A percentile compares a stretch with the other conserved stretches of the same genome.
Conservation (phyloP, 306 rosid genomes). For the Senna siamea region DNA sequence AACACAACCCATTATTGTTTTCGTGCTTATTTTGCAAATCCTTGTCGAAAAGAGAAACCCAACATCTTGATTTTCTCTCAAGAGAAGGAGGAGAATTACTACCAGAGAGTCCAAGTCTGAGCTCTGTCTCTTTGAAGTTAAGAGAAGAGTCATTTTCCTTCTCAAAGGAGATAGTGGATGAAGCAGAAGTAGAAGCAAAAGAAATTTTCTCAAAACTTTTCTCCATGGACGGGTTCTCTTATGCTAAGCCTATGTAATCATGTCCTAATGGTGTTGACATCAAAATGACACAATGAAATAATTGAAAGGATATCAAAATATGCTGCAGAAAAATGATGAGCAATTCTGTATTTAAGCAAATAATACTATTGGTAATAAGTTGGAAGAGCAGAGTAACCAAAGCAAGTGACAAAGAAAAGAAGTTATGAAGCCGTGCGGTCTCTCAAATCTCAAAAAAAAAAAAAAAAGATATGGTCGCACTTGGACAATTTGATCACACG, state of each 20-base stretch:
- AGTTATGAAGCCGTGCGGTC: slow-evolving; percentile 20
- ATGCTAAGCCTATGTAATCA: slow-evolving; percentile 75
- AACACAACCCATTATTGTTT: slow-evolving; percentile 35
- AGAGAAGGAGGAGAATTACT: slow-evolving; percentile 51
- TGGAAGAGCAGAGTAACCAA: slow-evolving; percentile 1
- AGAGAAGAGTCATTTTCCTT: slow-evolving; percentile 54
- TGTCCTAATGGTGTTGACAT: slow-evolving; percentile 75
- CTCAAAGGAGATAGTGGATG: too few species aligned
- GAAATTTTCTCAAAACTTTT: slow-evolving; percentile 61
- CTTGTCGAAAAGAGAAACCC: slow-evolving; percentile 66
- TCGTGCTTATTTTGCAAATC: slow-evolving; percentile 63
- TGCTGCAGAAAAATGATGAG: slow-evolving; percentile 16
- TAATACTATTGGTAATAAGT: background rate
- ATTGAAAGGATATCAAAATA: slow-evolving; percentile 10
- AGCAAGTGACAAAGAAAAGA: slow-evolving; percentile 17
- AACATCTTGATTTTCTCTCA: slow-evolving; percentile 58
- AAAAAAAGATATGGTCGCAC: too few species aligned
- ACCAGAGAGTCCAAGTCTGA: slow-evolving; percentile 93
- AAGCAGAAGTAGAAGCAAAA: slow-evolving; percentile 43
- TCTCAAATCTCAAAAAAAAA: slow-evolving; percentile 25
- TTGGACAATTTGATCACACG: too few species aligned
- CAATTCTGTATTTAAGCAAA: background rate
- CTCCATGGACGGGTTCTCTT: slow-evolving; percentile 66
- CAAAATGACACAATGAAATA: slow-evolving; percentile 39
- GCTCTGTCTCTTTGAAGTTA: slow-evolving; percentile 87